Evolutionary conservation across 2,329 filamentous ascomycete genomes (phyloP).

Genomic region (Raffaelea ambrosiae): DNA sequence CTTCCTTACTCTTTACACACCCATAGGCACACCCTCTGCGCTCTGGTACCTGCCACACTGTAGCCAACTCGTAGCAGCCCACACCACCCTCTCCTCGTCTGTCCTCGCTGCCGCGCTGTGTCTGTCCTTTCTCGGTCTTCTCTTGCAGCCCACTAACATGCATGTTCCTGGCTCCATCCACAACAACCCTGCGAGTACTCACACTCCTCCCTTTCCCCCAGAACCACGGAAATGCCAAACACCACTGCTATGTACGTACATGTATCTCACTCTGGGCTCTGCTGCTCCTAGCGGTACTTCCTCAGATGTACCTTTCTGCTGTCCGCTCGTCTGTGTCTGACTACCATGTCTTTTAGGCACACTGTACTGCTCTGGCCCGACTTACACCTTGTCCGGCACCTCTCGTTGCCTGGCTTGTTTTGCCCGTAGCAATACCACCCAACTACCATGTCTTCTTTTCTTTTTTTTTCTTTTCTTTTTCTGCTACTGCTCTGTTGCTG

Average conservation of each 20-base stretch:
- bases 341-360: background rate
- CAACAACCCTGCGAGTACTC: no score
- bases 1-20: background rate
- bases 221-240: background rate
- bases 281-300: background rate
- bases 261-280: no score
- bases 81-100: background rate
- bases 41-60: background rate
- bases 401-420: background rate
- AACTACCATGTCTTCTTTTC: no score
- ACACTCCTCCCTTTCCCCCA: background rate
- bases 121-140: background rate
- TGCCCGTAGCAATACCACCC: background rate
- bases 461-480: background rate
- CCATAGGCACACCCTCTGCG: background rate
- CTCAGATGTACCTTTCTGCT: background rate
- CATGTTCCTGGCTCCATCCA: background rate
- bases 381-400: background rate
- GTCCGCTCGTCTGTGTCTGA: background rate
- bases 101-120: background rate
- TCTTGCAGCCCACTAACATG: background rate
- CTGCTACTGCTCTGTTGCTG: background rate
- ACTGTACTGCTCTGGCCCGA: background rate
- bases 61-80: background rate
- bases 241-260: no score